phyloP scores from a whole-genome alignment of 768 basidiomycete species.

The Gelatoporia subvermispora region DNA sequence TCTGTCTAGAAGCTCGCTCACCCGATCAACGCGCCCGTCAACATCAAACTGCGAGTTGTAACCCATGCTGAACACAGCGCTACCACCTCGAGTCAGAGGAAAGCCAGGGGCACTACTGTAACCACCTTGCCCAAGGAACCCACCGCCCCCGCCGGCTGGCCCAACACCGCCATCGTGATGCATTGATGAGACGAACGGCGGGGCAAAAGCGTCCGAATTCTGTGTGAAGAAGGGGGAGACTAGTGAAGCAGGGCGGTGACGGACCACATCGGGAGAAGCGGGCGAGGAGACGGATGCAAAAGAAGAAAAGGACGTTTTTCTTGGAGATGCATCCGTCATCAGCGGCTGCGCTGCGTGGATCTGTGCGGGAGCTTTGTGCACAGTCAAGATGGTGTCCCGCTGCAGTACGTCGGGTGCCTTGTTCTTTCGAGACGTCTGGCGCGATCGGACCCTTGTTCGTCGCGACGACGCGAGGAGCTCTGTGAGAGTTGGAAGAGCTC shows the following conservation, averaged over 20 bases:
- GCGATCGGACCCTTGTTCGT: conserved; percentile 27
- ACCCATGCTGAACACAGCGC: conserved; percentile 33
- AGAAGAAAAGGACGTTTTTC: conserved; percentile 34
- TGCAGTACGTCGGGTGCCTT: conserved; percentile 9
- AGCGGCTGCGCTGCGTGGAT: conserved; percentile 3
- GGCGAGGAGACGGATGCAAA: conserved; percentile 30
- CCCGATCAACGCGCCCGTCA: conserved; percentile 47
- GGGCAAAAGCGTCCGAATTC: conserved; percentile 31
- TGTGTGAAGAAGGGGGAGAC: conserved; percentile 31
- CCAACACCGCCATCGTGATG: not conserved
- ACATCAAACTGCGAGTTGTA: conserved; percentile 59
- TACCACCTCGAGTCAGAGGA: conserved; percentile 16
- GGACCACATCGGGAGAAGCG: conserved; percentile 20
- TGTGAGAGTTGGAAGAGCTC: conserved; percentile 34
- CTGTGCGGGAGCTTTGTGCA: conserved; percentile 6
- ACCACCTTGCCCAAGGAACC: not conserved
- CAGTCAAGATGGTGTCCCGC: conserved; percentile 4
- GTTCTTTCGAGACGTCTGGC: conserved; percentile 23
- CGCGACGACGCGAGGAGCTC: conserved; percentile 43
- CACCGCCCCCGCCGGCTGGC: not conserved
- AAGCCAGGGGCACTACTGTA: not conserved
- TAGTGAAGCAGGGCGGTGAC: conserved; percentile 29
- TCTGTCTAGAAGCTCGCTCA: conserved; percentile 49
- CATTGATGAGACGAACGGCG: conserved; percentile 35
- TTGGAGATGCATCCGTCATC: conserved; percentile 21